These are phyloP conservation scores for Penicillium paxilli DNA, from an alignment of 495 filamentous ascomycete genomes.

Conservation along the genomic window DNA sequence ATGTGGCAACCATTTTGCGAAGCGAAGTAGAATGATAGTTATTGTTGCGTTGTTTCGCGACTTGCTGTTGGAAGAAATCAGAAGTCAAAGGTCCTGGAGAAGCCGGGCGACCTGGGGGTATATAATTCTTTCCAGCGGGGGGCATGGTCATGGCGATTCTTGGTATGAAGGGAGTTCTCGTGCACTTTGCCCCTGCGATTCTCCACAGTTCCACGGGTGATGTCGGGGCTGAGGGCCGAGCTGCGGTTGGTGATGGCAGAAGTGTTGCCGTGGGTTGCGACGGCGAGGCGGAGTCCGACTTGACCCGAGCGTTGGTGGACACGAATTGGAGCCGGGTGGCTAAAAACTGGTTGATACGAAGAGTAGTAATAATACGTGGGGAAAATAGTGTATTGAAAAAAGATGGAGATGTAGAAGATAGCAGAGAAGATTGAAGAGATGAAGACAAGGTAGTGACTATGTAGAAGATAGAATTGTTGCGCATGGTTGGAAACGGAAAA, in stretches of 20 bases:
- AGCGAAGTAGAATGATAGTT: slow-evolving; percentile 64
- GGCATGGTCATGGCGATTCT: slow-evolving; percentile 31
- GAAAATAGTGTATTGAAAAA: neutral
- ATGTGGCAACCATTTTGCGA: slow-evolving; percentile 68
- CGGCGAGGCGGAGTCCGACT: slow-evolving; percentile 35
- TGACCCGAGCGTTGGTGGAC: slow-evolving; percentile 40
- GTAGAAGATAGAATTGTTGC: neutral
- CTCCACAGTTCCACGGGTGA: slow-evolving; percentile 50
- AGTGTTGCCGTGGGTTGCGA: slow-evolving; percentile 32
- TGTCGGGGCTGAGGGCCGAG: slow-evolving; percentile 43
- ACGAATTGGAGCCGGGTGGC: slow-evolving; percentile 40
- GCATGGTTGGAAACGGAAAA: neutral
- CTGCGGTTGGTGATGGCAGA: slow-evolving; percentile 31
- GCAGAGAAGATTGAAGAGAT: neutral
- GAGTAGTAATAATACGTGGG: neutral
- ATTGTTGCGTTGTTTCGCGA: slow-evolving; percentile 59
- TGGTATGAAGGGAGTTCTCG: slow-evolving; percentile 30
- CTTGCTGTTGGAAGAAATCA: slow-evolving; percentile 61
- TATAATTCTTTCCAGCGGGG: slow-evolving; percentile 47
- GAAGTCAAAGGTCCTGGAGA: slow-evolving; percentile 53
- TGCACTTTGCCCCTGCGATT: slow-evolving; percentile 27
- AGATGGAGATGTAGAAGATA: neutral
- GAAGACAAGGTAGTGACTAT: neutral
- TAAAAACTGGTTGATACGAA: slow-evolving; percentile 15
- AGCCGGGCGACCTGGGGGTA: slow-evolving; percentile 42